Evolutionary conservation across 805 yeast species (phyloP), one percentile per base, ranked within the genome.

Genomic region (Teunomyces gatunensis): DNA sequence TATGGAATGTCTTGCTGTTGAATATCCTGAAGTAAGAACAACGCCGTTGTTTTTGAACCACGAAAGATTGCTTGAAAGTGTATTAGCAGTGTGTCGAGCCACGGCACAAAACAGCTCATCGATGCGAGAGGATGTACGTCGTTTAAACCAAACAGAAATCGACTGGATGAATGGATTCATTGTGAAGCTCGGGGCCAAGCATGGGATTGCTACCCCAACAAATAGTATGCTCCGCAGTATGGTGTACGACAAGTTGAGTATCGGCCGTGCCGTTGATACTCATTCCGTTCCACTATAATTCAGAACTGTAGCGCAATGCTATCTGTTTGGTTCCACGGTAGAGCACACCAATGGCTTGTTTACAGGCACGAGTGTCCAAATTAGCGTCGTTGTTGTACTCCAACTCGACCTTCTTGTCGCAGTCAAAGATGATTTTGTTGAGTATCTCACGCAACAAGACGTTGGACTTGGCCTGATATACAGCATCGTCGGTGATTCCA

Each of bases 91-190:
- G 5, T 59, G 68, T 45, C 52, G 57, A 34, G 18, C 47, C 13
- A 74, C 91, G 3, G 75, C 78, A 0, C 61, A 74, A 35, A 92
- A 90, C 59, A 74, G 80, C 40, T 77, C 87, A 6, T 81, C 88
- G 12, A 86, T 85, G 91, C 69, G 87, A 42, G 81, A 80, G 48
- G 98, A 92, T 56, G 68, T 81, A 13, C 57, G 72, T 40, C 61
- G 67, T 52, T 67, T 78, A 49, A 76, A 79, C 54, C 75, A 73
- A 12, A 87, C 94, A 0, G 99, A 92, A 60, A 79, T 92, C 17
- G 87, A 84, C 50, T 86, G 79, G 61, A 84, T 92, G 49, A 94
- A 91, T 61, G 97, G 97, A 1, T 89, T 82, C 58, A 74, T 91
- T 10, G 84, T 78, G 1, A 61, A 58, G 5, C 65, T 82, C 45